Evolutionary conservation across 179 eudicot genomes (phyloP), one percentile per base, ranked within the genome.

Genomic region (Spergularia azorica): DNA sequence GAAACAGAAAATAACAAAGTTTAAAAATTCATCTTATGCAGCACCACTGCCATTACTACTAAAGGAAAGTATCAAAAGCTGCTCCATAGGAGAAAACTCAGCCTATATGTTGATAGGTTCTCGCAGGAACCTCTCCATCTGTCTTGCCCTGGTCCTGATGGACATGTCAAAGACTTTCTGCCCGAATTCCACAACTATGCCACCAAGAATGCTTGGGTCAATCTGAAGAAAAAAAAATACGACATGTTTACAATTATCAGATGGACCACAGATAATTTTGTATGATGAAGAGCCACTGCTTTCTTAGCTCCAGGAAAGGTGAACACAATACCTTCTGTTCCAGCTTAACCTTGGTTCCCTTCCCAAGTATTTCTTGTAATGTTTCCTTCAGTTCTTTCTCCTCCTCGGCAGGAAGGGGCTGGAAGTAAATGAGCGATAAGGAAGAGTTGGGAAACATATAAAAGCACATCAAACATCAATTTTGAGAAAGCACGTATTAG

Each of bases 91-190:
- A 36, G 16, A 18, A 46, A 26, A 26, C 17, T 64, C 9, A 36
- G 13, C 67, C 74, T 46, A 81, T 55, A 77, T 38, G 72, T 72
- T 79, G 68, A 72, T 26, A 10, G 84, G 82, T 63, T 83, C 84
- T 64, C 86, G 79, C 61, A 81, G 79, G 77, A 87, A 85, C 82
- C 88, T 85, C 80, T 85, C 97, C 97, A 95, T 95, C 86, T 95
- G 95, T 76, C 79, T 87, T 32, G 99, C 99, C 86, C 97, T 86
- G 50, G 91, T 95, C 85, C 77, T 91, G 50, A 93, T 93, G 71
- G 99, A 95, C 95, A 93, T 91, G 76, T 95, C 97, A 63, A 93
- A 91, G 63, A 95, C 91, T 74, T 93, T 95, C 72, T 87, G 93
- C 18, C 85, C 80, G 52, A 93, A 93, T 80, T 95, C 95, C 77